phyloP scores from a whole-genome alignment of 495 filamentous ascomycete genomes.

The Aspergillus sparsus region DNA sequence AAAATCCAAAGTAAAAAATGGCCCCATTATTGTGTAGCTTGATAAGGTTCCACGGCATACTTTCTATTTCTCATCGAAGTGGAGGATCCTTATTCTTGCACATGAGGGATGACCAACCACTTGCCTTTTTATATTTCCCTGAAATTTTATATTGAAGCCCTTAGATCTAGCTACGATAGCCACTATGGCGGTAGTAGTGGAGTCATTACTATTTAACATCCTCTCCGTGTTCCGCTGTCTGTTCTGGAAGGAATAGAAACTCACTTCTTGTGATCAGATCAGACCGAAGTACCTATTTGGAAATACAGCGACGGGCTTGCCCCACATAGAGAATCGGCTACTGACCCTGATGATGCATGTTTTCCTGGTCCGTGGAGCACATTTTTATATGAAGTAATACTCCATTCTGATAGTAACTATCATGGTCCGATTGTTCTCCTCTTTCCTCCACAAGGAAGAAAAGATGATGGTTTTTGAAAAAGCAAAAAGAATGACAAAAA shows the following conservation, averaged over 20 bases:
- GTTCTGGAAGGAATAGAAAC: slow-evolving; percentile 14
- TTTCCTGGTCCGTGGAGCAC: slow-evolving; percentile 4
- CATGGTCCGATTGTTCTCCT: too few relatives aligned
- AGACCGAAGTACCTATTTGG: slow-evolving; percentile 21
- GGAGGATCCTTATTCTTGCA: background rate
- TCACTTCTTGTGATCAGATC: slow-evolving; percentile 8
- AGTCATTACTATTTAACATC: background rate
- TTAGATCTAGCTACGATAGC: slow-evolving; percentile 6
- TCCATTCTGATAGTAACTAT: too few relatives aligned
- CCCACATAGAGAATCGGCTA: slow-evolving; percentile 14
- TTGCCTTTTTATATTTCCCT: background rate
- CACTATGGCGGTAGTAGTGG: slow-evolving; percentile 10
- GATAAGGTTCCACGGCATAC: slow-evolving; percentile 2
- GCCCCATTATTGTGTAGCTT: slow-evolving; percentile 15
- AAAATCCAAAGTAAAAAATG: slow-evolving; percentile 9
- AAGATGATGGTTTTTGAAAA: slow-evolving; percentile 6
- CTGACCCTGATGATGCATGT: slow-evolving; percentile 18
- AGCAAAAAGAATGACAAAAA: slow-evolving; percentile 5
- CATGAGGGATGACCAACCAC: background rate
- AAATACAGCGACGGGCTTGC: slow-evolving; percentile 12
- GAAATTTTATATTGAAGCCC: background rate
- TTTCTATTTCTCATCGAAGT: background rate
- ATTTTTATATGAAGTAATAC: background rate
- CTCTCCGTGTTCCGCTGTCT: background rate
- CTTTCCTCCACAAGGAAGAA: background rate